phyloP scores from a whole-genome alignment of 805 yeast species.

The Wickerhamomyces subpelliculosus region DNA sequence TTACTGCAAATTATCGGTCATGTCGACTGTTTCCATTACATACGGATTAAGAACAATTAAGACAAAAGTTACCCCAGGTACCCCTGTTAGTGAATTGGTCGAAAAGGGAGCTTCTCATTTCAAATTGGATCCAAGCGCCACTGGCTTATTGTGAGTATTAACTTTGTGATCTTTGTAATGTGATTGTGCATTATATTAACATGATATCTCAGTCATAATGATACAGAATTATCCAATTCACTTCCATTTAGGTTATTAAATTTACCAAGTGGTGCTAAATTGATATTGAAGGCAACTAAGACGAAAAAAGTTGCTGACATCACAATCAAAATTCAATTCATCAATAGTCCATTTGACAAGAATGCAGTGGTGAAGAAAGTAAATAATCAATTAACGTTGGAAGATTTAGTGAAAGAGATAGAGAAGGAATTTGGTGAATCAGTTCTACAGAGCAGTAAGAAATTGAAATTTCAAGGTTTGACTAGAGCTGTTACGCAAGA shows the following conservation, averaged over 20 bases:
- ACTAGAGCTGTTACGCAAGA: conserved; percentile 11
- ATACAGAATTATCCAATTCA: conserved; percentile 26
- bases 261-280: conserved; percentile 38
- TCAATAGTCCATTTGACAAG: conserved; percentile 18
- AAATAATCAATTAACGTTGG: conserved; percentile 8
- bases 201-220: conserved; percentile 22
- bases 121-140: conserved; percentile 24
- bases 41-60: conserved; percentile 29
- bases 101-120: conserved; percentile 30
- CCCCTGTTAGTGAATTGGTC: conserved; percentile 30
- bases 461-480: conserved; percentile 16
- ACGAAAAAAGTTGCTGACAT: conserved; percentile 8
- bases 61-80: conserved; percentile 28
- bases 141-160: conserved; percentile 19
- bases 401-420: conserved; percentile 10
- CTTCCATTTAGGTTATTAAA: conserved; percentile 37
- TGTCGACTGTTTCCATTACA: conserved; percentile 31
- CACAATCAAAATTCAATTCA: conserved; percentile 25
- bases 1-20: conserved; percentile 6
- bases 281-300: conserved; percentile 21
- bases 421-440: conserved; percentile 12
- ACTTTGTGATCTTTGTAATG: not conserved
- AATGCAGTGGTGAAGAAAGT: conserved; percentile 20
- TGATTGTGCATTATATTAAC: not conserved
- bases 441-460: conserved; percentile 9